Evolutionary conservation across 140 eudicot species (phyloP), one percentile per base, ranked within the genome.

Genomic region (Ambrosia hybrid): DNA sequence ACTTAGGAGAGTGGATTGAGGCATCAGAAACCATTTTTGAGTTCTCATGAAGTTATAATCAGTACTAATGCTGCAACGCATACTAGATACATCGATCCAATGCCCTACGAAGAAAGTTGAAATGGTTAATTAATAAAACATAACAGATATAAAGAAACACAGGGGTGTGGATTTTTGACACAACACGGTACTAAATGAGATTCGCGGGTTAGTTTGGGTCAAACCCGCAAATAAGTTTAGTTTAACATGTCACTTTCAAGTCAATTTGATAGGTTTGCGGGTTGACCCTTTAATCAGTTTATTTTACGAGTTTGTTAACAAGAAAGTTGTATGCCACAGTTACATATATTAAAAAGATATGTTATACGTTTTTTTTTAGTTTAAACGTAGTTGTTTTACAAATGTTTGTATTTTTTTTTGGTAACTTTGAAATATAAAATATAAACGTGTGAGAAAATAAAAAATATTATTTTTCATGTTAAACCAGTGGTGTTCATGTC

Each of bases 51-150:
- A 57, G 66, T 9, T 66, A 78, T 3, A 4, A 73, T 26, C 74
- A 76, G 73, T 55, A 72, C 62, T 51, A 82, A 60, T 45, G 71
- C 80, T 17, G 73, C 57, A 11, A 73, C 41, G 67, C 77, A 78
- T 9, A 52, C 67, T 21, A 71, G 77, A 81, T 74, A 77, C 30
- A 79, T 58, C 57, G 37, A 66, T 51, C 80, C 79, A 46, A 15
- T 57, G 3, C 57, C 89, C 87, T 87, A 69, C 76, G 67, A 62
- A 68, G 4, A 51, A 56, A 65, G 17, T 71, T 36, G 13, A 68
- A 77, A 26, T 30, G 0, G 61, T 75, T 66, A 37, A 3, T 41
- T 14, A 10, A 55, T 26, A 4, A 80, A 9, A 7, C 4, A 0
- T 4, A 48, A 59, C 51, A n/a, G 16, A 61, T 21, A 67, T 1